These are phyloP conservation scores for Pichia kudriavzevii DNA, from an alignment of 1,139 yeast genomes.

Conservation along the genomic window DNA sequence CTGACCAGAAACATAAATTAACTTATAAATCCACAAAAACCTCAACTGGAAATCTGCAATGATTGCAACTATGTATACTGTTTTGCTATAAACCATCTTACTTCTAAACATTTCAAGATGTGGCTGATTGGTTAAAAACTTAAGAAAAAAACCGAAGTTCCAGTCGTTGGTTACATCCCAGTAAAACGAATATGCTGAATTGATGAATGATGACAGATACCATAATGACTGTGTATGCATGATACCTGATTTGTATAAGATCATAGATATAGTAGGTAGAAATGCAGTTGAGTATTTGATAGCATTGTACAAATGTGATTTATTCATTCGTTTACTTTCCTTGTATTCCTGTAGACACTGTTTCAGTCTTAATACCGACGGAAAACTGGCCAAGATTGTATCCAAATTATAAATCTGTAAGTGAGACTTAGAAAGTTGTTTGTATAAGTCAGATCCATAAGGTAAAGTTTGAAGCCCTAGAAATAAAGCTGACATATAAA, in stretches of 20 bases:
- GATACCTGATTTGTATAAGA: slow-evolving; percentile 29
- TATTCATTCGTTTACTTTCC: slow-evolving; percentile 38
- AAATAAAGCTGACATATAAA: slow-evolving; percentile 37
- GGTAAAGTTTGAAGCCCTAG: slow-evolving; percentile 32
- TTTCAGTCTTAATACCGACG: slow-evolving; percentile 62
- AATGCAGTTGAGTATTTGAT: slow-evolving; percentile 65
- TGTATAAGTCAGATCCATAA: slow-evolving; percentile 14
- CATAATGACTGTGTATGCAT: slow-evolving; percentile 31
- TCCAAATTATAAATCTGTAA: slow-evolving; percentile 34
- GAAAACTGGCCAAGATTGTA: slow-evolving; percentile 43
- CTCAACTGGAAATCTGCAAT: slow-evolving; percentile 55
- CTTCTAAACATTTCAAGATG: slow-evolving; percentile 20
- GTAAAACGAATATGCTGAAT: slow-evolving; percentile 67
- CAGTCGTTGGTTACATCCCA: slow-evolving; percentile 94
- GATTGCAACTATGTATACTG: slow-evolving; percentile 48
- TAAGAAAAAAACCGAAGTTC: slow-evolving; percentile 56
- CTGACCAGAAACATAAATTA: slow-evolving; percentile 17
- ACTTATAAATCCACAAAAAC: slow-evolving; percentile 66
- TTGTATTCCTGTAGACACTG: slow-evolving; percentile 74
- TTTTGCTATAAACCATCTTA: slow-evolving; percentile 29
- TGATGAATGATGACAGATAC: slow-evolving; percentile 48
- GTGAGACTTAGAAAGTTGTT: slow-evolving; percentile 22
- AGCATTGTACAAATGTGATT: slow-evolving; percentile 58
- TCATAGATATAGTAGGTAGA: slow-evolving; percentile 49
- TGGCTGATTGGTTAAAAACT: slow-evolving; percentile 19